These are phyloP conservation scores for Mucor lusitanicus DNA, from an alignment of 371 early-diverging fungal genomes.

Conservation along the genomic window DNA sequence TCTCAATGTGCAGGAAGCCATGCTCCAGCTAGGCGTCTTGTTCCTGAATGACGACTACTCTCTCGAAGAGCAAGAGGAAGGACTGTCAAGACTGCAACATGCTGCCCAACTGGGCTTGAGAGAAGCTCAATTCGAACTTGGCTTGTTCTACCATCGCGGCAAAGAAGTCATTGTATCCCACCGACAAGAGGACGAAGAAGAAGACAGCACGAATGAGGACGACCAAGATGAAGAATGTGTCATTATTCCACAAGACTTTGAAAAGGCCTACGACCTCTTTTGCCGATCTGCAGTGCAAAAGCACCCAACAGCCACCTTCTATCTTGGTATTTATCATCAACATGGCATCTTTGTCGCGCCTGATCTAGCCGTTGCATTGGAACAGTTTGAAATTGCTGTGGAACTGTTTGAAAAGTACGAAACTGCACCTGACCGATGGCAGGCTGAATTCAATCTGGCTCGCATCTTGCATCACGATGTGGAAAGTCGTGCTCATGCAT, in stretches of 20 bases:
- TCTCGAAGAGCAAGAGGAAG: slow-evolving; percentile 35
- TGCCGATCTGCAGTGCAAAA: slow-evolving; percentile 38
- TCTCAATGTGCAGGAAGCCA: slow-evolving; percentile 36
- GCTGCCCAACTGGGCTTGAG: slow-evolving; percentile 33
- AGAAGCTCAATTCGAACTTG: slow-evolving; percentile 39
- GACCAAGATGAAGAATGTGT: slow-evolving; percentile 14
- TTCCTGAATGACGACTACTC: slow-evolving; percentile 23
- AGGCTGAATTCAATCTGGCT: slow-evolving; percentile 44
- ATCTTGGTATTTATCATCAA: slow-evolving; percentile 43
- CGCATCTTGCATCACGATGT: slow-evolving; percentile 40
- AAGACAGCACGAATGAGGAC: neutral
- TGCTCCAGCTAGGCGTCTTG: slow-evolving; percentile 36
- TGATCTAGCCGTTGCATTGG: slow-evolving; percentile 22
- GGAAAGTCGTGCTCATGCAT: slow-evolving; percentile 26
- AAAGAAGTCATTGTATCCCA: slow-evolving; percentile 16
- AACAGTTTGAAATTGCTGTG: slow-evolving; percentile 37
- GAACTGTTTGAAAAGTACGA: slow-evolving; percentile 16
- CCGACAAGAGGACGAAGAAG: neutral
- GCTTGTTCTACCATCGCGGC: slow-evolving; percentile 36
- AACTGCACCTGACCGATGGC: slow-evolving; percentile 30
- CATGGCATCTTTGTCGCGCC: slow-evolving; percentile 43
- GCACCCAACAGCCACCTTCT: slow-evolving; percentile 38
- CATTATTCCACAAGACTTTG: slow-evolving; percentile 37
- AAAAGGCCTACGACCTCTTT: slow-evolving; percentile 40
- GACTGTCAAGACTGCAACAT: slow-evolving; percentile 17